A percentile compares a stretch with the other conserved stretches of the same genome.
phyloP scores from a whole-genome alignment of 305 asterid genomes.

The Solanum chacoense region DNA sequence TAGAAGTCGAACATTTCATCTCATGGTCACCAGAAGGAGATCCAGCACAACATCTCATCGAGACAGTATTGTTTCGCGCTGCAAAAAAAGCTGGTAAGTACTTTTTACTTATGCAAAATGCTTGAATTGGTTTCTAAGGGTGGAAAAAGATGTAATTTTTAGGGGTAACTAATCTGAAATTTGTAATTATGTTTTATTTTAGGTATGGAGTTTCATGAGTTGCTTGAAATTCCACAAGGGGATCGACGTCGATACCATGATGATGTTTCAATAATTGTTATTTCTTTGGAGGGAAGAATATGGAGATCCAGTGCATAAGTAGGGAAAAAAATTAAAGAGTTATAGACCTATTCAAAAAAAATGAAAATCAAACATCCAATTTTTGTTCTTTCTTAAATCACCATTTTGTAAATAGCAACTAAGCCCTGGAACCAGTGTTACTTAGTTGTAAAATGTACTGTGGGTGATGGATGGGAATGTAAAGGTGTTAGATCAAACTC shows the following conservation, averaged over 20 bases:
- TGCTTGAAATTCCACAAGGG: constrained; percentile 93
- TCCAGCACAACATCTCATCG: constrained; percentile 87
- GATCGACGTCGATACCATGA: constrained; percentile 92
- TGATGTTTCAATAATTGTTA: constrained; percentile 81
- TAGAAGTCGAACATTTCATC: constrained; percentile 68
- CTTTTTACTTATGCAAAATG: background rate
- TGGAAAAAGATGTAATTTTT: background rate
- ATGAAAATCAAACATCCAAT: constrained; percentile 23
- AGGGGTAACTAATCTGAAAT: background rate
- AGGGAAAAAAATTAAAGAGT: background rate
- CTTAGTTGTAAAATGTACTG: constrained; percentile 26
- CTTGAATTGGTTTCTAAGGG: background rate
- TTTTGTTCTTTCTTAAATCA: constrained; percentile 26
- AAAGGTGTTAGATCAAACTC: constrained; percentile 36
- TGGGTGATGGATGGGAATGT: constrained; percentile 28
- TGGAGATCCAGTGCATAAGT: constrained; percentile 86
- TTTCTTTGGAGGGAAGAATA: constrained; percentile 92
- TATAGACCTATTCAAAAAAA: background rate
- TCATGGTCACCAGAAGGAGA: constrained; percentile 87
- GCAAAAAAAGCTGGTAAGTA: constrained; percentile 75
- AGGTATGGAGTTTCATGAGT: constrained; percentile 90
- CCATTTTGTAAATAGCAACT: constrained; percentile 23
- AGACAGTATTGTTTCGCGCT: constrained; percentile 82
- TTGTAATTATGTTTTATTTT: constrained; percentile 4
- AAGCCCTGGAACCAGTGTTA: constrained; percentile 25